phyloP scores from a whole-genome alignment of 306 rosid genomes.

The Mimosa bimucronata region DNA sequence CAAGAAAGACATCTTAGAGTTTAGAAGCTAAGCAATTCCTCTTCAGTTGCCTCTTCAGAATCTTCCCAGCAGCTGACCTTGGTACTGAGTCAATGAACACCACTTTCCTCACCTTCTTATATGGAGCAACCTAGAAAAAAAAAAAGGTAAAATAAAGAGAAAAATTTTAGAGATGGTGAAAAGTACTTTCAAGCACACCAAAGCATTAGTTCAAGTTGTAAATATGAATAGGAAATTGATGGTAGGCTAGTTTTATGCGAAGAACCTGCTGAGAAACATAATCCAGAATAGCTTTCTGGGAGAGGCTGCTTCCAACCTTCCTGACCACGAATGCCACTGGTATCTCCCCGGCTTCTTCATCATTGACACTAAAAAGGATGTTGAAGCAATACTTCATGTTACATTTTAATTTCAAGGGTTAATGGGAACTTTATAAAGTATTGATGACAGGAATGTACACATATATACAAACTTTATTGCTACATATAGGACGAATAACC shows the following conservation, averaged over 20 bases:
- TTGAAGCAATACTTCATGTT: conserved; percentile 32
- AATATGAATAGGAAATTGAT: conserved; percentile 35
- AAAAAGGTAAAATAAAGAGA: neutral
- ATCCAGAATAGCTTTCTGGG: conserved; percentile 52
- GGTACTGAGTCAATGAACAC: conserved; percentile 70
- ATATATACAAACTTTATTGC: neutral
- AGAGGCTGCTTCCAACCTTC: conserved; percentile 61
- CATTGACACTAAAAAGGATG: conserved; percentile 47
- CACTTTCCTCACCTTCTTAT: conserved; percentile 79
- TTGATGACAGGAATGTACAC: neutral
- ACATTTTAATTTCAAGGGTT: neutral
- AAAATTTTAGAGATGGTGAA: conserved; percentile 15
- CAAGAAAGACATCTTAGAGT: conserved; percentile 40
- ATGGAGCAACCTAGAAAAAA: conserved; percentile 72
- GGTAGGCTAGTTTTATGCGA: conserved; percentile 9
- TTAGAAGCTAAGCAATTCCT: conserved; percentile 48
- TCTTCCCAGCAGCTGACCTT: conserved; percentile 82
- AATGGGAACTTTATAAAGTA: conserved; percentile 4
- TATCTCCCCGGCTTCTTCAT: conserved; percentile 74
- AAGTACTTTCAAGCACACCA: conserved; percentile 14
- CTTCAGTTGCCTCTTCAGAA: conserved; percentile 65
- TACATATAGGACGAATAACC: neutral
- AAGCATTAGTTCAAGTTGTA: conserved; percentile 25
- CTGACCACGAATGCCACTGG: conserved; percentile 86
- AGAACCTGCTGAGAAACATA: conserved; percentile 70